Percentiles rank a stretch among this genome's conserved stretches.
These are phyloP conservation scores for Phaeosphaeria sp. DNA, from an alignment of 2,329 filamentous ascomycete species.

Conservation along the genomic window DNA sequence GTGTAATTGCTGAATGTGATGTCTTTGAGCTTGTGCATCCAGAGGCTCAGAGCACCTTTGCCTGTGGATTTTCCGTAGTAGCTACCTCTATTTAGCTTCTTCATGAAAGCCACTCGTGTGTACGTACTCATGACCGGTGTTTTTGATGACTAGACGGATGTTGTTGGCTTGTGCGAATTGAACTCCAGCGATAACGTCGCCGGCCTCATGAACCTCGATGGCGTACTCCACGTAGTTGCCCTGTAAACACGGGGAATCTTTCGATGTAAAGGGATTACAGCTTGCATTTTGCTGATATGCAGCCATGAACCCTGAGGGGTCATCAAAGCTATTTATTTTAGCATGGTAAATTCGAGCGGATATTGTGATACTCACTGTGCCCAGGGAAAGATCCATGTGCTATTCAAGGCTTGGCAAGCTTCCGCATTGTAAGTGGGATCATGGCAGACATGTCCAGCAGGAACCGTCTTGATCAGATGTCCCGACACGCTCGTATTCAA, in stretches of 20 bases:
- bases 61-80: slow-evolving; percentile 39
- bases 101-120: background rate
- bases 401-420: slow-evolving; percentile 21
- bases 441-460: slow-evolving; percentile 33
- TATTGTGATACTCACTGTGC: slow-evolving; percentile 22
- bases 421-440: slow-evolving; percentile 25
- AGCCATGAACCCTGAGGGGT: background rate
- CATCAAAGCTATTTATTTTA: too few species aligned
- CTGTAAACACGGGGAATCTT: slow-evolving; percentile 6
- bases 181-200: slow-evolving; percentile 16
- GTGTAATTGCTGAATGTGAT: slow-evolving; percentile 26
- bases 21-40: slow-evolving; percentile 39
- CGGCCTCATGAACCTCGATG: background rate
- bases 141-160: slow-evolving; percentile 4
- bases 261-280: background rate
- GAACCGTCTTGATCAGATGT: background rate
- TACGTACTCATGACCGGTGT: slow-evolving; percentile 7
- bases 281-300: slow-evolving; percentile 6
- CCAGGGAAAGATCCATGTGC: slow-evolving; percentile 19
- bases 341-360: background rate
- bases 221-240: slow-evolving; percentile 2
- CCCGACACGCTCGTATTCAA: slow-evolving; percentile 1
- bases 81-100: background rate
- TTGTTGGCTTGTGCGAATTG: slow-evolving; percentile 1
- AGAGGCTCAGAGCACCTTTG: slow-evolving; percentile 33